Evolutionary conservation across 768 basidiomycete genomes (phyloP), one percentile per base, ranked within the genome.

Genomic region (Leucogyrophana mollusca): DNA sequence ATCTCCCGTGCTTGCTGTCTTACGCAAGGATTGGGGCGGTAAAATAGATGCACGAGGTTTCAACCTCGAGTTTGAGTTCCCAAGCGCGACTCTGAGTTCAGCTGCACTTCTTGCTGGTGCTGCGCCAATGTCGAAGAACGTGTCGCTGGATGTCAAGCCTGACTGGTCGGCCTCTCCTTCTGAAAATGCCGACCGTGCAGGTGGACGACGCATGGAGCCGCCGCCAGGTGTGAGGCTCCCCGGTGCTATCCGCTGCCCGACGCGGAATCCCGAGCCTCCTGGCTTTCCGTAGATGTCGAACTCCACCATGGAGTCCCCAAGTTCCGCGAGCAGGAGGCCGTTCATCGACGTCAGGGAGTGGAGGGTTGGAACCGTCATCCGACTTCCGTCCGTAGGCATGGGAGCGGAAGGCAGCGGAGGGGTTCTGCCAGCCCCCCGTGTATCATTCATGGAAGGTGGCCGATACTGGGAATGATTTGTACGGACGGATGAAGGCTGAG

Each of bases 41-140:
- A 72, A 52, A 24, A 83, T 54, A 4, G 70, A 67, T 14, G 82
- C 74, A 9, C 79, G 77, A 23, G 74, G 59, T 59, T 77, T 81
- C 32, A 87, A 63, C 34, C 77, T 74, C 20, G 82, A 73, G 45
- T 73, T 66, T 0, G 78, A 68, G 56, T 84, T 78, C 10, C 88
- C 87, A 6, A 89, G 73, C 41, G 88, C 73, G 24, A 74, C 62
- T 47, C 77, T 79, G 39, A 87, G 72, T 55, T 87, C 83, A 14
- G 73, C 74, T 6, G 77, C 71, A 40, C 73, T 81, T 53, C 74
- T 67, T 23, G 68, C 66, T 22, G 78, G 71, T 3, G 76, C 67
- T 13, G 69, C 73, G n/a, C 76, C 73, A 35, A 72, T 62, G 54
- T 69, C 78, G 38, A 84, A 68, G 34, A 85, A 66, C 16, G 82